Evolutionary conservation across 202 grass and related monocot genomes (phyloP).

Genomic region (Brachypodium distachyon): DNA sequence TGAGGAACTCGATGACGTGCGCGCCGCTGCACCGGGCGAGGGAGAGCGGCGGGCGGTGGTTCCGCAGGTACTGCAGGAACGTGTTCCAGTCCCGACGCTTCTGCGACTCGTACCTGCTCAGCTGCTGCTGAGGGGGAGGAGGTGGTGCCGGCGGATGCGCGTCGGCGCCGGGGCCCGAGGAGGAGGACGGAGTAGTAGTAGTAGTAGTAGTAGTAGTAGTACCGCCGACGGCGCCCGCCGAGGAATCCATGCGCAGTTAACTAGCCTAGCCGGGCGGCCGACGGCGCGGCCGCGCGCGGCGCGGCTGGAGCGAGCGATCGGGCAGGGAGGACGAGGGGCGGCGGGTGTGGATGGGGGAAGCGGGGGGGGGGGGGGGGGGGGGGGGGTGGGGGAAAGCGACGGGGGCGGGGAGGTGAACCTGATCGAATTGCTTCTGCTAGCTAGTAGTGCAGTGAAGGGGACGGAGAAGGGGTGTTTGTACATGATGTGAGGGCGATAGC

Average conservation of each 20-base stretch:
- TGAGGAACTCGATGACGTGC: conserved; percentile 60
- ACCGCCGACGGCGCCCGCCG: conserved; percentile 8
- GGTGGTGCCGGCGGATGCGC: neutral
- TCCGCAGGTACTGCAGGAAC: conserved; percentile 50
- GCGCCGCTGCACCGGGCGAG: conserved; percentile 51
- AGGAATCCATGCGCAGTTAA: conserved; percentile 20
- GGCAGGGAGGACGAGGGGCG: neutral
- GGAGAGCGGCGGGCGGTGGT: conserved; percentile 50
- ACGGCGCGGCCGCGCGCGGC: neutral
- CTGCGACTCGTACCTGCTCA: conserved; percentile 60
- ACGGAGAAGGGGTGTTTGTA: conserved; percentile 21
- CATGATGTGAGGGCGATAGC: conserved; percentile 20
- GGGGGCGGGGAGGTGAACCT: conserved; percentile 33
- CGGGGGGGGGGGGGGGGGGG: neutral
- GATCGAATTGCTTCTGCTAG: no score
- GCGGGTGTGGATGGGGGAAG: conserved; percentile 17
- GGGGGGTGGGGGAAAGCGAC: conserved; percentile 29
- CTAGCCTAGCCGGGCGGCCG: neutral
- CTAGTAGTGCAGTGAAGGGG: conserved; percentile 16
- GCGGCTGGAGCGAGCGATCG: neutral
- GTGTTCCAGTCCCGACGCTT: conserved; percentile 63
- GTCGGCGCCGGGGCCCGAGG: neutral
- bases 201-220: no score
- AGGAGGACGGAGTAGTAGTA: neutral
- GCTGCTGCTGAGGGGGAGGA: neutral